Percentiles rank a stretch among this genome's conserved stretches.
These are phyloP conservation scores for Daedaleopsis sinensis DNA, from an alignment of 768 basidiomycete genomes.

Conservation along the genomic window DNA sequence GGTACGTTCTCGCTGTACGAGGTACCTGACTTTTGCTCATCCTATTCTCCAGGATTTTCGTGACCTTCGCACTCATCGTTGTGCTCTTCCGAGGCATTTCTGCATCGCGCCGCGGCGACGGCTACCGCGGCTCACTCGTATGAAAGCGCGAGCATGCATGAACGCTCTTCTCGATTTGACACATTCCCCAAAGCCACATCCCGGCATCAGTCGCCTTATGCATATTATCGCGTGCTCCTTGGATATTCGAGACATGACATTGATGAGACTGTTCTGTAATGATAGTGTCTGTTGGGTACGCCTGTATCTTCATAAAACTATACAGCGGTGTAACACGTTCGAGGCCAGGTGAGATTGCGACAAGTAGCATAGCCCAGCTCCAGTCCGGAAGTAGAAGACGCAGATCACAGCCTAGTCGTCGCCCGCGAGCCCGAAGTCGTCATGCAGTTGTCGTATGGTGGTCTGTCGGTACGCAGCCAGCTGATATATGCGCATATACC, in stretches of 20 bases:
- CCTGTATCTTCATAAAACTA: background rate
- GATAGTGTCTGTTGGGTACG: background rate
- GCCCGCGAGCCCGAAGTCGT: conserved; percentile 64
- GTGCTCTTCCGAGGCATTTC: conserved; percentile 63
- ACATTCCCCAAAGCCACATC: no score
- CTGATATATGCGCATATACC: conserved; percentile 40
- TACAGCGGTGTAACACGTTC: background rate
- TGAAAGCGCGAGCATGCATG: no score
- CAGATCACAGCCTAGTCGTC: conserved; percentile 45
- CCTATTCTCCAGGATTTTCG: conserved; percentile 52
- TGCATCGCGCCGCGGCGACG: conserved; percentile 67
- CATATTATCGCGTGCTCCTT: background rate
- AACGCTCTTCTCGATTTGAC: no score
- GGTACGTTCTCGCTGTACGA: conserved; percentile 44
- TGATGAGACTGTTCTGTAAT: no score
- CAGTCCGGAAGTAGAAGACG: background rate
- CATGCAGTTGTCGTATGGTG: conserved; percentile 75
- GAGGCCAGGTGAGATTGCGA: no score
- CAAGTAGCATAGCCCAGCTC: background rate
- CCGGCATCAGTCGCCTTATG: no score
- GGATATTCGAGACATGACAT: background rate
- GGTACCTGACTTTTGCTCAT: background rate
- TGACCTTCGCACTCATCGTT: conserved; percentile 61
- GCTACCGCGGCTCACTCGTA: conserved; percentile 61
- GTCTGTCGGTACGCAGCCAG: conserved; percentile 71